Evolutionary conservation across 169 alveolate genomes (phyloP), one percentile per base, ranked within the genome.

Genomic region (Plasmodium cynomolgi): DNA sequence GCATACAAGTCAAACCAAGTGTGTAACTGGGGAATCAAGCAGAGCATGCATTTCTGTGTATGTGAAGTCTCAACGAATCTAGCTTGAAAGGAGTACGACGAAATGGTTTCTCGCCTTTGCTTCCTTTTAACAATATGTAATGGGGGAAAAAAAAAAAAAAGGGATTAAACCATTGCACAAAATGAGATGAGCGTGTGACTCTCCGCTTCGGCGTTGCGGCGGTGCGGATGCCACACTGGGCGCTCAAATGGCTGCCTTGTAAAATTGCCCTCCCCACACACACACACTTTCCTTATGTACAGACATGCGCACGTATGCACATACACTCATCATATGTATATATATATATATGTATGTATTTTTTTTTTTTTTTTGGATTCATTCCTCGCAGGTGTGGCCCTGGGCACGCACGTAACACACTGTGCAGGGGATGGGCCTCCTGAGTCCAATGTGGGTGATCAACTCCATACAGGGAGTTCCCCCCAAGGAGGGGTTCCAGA

Each of bases 71-170:
- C 29, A n/a, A 62, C 75, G 37, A 23, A 62, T 26, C 37, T 62
- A 62, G 33, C 17, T 62, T 62, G 75, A 62, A 62, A 23, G 37
- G 31, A 62, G 15, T 62, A 62, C n/a, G 75, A 62, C 75, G 33
- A 62, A 62, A 62, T 62, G 84, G 47, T 77, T n/a, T 29, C 71
- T 77, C 71, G 71, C 47, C 29, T 77, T 77, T 77, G 29, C 58
- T 34, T 31, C 84, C 84, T 77, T 77, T 77, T 37, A 9, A 77
- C 20, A 77, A 77, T 77, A 77, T 39, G 84, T 77, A 77, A 77
- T n/a, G 58, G 31, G 29, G 11, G 29, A 77, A 44, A 58, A 58
- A 31, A 33, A 13, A 8, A 58, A 41, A 41, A 1, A 7, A 11
- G 56, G 50, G 17, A 62, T 62, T 23, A 62, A 62, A 20, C 75